Conservation (phyloP, 1,139 yeast genomes). For the Blastobotrys apis region DNA sequence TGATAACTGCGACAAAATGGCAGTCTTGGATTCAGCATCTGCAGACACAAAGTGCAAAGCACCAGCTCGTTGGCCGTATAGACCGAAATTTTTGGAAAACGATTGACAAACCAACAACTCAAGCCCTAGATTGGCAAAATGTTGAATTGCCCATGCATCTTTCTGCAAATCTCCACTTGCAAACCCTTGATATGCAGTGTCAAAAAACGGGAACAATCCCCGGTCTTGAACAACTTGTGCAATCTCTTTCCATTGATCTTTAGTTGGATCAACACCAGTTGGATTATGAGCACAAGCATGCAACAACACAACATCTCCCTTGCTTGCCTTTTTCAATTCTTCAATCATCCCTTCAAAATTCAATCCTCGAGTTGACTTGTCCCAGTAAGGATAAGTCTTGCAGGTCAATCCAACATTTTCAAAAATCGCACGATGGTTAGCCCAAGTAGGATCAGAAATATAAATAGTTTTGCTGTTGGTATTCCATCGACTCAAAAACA, state of each 20-base stretch:
- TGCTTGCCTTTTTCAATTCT: conserved; percentile 31
- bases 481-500: conserved; percentile 55
- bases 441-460: conserved; percentile 93
- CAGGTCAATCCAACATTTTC: conserved; percentile 59
- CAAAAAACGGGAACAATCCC: conserved; percentile 69
- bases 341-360: conserved; percentile 45
- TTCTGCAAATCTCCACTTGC: conserved; percentile 62
- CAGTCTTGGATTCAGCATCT: conserved; percentile 32
- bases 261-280: conserved; percentile 85
- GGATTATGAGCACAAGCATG: conserved; percentile 98
- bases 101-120: conserved; percentile 78
- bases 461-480: conserved; percentile 49
- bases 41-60: conserved; percentile 59
- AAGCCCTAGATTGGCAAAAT: conserved; percentile 41
- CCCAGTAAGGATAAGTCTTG: conserved; percentile 77
- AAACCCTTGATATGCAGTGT: conserved; percentile 93
- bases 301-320: conserved; percentile 54
- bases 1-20: conserved; percentile 73
- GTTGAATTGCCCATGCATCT: conserved; percentile 49
- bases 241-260: conserved; percentile 74
- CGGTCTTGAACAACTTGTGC: conserved; percentile 53
- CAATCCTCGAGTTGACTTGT: conserved; percentile 56
- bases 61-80: conserved; percentile 94
- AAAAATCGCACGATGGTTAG: conserved; percentile 84
- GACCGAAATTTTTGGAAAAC: conserved; percentile 95